phyloP scores from a whole-genome alignment of 2,329 filamentous ascomycete genomes.

The Cercospora janseana region DNA sequence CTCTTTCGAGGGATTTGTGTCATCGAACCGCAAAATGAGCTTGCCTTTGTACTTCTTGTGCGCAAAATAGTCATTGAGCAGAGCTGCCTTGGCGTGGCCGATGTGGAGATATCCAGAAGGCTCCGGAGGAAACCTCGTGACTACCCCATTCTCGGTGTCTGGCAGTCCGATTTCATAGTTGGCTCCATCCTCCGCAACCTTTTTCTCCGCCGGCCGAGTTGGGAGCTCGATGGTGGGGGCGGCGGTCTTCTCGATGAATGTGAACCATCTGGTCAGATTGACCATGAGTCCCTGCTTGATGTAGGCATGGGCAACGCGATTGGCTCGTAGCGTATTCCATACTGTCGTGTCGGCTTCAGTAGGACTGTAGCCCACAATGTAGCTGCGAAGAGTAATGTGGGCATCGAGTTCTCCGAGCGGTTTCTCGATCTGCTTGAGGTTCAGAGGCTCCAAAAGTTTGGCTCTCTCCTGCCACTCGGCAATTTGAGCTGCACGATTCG shows the following conservation, averaged over 20 bases:
- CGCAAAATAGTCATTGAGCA: slow-evolving; percentile 95
- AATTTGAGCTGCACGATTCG: slow-evolving; percentile 32
- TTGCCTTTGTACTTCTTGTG: slow-evolving; percentile 91
- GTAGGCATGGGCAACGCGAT: slow-evolving; percentile 78
- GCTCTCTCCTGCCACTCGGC: slow-evolving; percentile 58
- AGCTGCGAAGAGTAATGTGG: slow-evolving; percentile 81
- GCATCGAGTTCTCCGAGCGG: slow-evolving; percentile 76
- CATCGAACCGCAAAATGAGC: slow-evolving; percentile 88
- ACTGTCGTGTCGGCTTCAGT: slow-evolving; percentile 75
- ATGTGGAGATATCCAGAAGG: slow-evolving; percentile 95
- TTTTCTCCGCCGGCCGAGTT: slow-evolving; percentile 46
- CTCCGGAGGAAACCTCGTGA: slow-evolving; percentile 90
- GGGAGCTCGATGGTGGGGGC: slow-evolving; percentile 63
- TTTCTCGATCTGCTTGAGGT: slow-evolving; percentile 79
- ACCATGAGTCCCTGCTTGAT: slow-evolving; percentile 73
- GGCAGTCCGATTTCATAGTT: slow-evolving; percentile 87
- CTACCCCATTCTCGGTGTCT: slow-evolving; percentile 82
- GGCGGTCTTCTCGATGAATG: slow-evolving; percentile 74
- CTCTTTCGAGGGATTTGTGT: slow-evolving; percentile 96
- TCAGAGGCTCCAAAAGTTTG: slow-evolving; percentile 54
- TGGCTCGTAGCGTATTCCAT: slow-evolving; percentile 79
- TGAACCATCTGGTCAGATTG: slow-evolving; percentile 84
- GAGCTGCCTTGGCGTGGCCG: slow-evolving; percentile 88
- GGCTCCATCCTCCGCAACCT: slow-evolving; percentile 66
- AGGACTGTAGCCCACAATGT: slow-evolving; percentile 76